Base-by-base conservation (phyloP, 2,329 filamentous ascomycete species). In the Beauveria sp. region DNA sequence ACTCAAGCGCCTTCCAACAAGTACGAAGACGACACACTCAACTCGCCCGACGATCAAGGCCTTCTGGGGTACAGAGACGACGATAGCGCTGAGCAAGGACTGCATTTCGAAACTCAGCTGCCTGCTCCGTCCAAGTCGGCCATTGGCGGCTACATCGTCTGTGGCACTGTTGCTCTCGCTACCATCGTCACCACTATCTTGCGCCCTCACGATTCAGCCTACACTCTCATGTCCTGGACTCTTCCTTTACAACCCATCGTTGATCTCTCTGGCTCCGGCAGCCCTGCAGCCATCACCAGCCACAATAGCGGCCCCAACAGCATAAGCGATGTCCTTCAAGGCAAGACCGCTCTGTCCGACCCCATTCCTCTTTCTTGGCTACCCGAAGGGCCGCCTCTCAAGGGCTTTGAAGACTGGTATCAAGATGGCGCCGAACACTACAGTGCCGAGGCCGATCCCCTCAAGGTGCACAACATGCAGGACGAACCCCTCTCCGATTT, bases 381-480 rank as follows among this genome's bases (percentile, higher is more conserved):
- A 1, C 68, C 73, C 1, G 62, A 45, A 24, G 56, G 71, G 10
- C n/a, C 10, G 4, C 49, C 22, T 12, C 60, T 59, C 0, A 56
- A 67, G 2, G 52, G 50, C n/a, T 66, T 66, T 42, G 68, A 71
- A 45, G 71, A 75, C 30, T 73, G 70, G 71, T 70, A 67, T 18
- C 55, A 66, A 3, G 42, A 53, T 0, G 28, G 58, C 7, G 60
- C 60, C 16, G 20, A 66, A 0, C 72, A 74, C 49, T 79, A 79
- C 53, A 70, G 64, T 22, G 69, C 76, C 2, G 65, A 65, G 1
- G 60, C 67, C 6, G 77, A 79, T 34, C 77, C 77, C 0, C 49
- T 78, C 46, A 76, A 72, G 53, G 70, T 77, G 22, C 72, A 73
- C 0, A 79, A 79, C 40, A 65, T 74, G 3, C 64, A 75, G 4